These are phyloP conservation scores for Jamesozyma spencerorum DNA, from an alignment of 805 yeast genomes.

Conservation along the genomic window DNA sequence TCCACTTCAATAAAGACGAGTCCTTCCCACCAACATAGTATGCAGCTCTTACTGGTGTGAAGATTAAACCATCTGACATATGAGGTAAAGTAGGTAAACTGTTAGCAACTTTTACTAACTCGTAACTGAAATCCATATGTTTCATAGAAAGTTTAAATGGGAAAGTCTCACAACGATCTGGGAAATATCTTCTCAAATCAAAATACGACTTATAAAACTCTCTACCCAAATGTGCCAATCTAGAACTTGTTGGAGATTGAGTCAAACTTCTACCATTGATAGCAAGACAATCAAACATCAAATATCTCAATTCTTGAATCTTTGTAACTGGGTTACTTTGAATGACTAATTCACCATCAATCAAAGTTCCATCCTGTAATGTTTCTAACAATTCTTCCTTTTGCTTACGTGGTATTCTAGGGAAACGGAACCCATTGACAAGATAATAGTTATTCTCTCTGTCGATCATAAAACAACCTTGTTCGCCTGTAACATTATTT, in stretches of 20 bases:
- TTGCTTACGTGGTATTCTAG: slow-evolving; percentile 35
- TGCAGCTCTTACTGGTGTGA: slow-evolving; percentile 84
- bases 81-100: slow-evolving; percentile 69
- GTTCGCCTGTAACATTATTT: slow-evolving; percentile 64
- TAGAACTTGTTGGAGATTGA: slow-evolving; percentile 61
- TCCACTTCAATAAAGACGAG: slow-evolving; percentile 82
- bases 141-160: slow-evolving; percentile 85
- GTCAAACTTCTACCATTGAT: slow-evolving; percentile 67
- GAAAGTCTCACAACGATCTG: slow-evolving; percentile 64
- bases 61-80: slow-evolving; percentile 86
- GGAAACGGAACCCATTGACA: slow-evolving; percentile 80
- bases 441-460: slow-evolving; percentile 80
- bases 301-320: slow-evolving; percentile 60
- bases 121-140: slow-evolving; percentile 76
- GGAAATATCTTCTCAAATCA: slow-evolving; percentile 55
- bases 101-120: slow-evolving; percentile 63
- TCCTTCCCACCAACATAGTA: slow-evolving; percentile 81
- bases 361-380: slow-evolving; percentile 76
- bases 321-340: slow-evolving; percentile 48
- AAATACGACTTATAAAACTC: slow-evolving; percentile 76
- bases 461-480: slow-evolving; percentile 81
- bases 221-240: slow-evolving; percentile 80
- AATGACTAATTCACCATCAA: slow-evolving; percentile 89
- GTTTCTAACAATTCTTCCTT: slow-evolving; percentile 31
- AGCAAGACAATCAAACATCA: slow-evolving; percentile 87